A percentile compares a stretch with the other conserved stretches of the same genome.
phyloP scores from a whole-genome alignment of 2,329 filamentous ascomycete genomes.

The Ophiosphaerella narmari region DNA sequence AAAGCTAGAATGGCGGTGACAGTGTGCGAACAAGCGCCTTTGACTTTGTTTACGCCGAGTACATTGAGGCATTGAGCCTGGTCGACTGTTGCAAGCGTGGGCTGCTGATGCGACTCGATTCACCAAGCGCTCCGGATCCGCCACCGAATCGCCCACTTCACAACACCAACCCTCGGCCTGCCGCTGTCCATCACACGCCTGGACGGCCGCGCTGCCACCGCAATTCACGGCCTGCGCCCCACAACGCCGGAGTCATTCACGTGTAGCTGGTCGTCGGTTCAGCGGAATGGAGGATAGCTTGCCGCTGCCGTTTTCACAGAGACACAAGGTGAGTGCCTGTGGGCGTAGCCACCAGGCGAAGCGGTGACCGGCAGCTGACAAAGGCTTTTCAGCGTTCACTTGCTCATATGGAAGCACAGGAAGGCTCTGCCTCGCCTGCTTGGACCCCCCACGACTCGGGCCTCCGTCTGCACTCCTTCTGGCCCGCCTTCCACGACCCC shows the following conservation, averaged over 20 bases:
- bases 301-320: conserved; percentile 38
- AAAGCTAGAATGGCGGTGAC: no score
- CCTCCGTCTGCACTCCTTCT: conserved; percentile 2
- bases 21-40: no score
- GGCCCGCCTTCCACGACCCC: conserved; percentile 1
- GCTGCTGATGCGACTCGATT: conserved; percentile 2
- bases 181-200: conserved; percentile 6
- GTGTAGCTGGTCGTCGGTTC: conserved; percentile 1
- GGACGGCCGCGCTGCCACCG: conserved; percentile 1
- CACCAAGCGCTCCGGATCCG: conserved; percentile 15
- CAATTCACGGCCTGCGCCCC: conserved; percentile 1
- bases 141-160: conserved; percentile 18
- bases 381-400: conserved; percentile 37
- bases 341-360: conserved; percentile 5
- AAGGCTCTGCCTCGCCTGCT: conserved; percentile 31
- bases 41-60: no score
- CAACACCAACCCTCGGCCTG: conserved; percentile 2
- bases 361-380: conserved; percentile 14
- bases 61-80: no score
- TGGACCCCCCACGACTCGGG: conserved; percentile 21
- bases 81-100: no score
- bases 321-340: conserved; percentile 39
- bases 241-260: background rate
- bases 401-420: conserved; percentile 38
- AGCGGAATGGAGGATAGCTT: conserved; percentile 37